Conservation (phyloP, 257 asterid species). For the Agastache rugosa region DNA sequence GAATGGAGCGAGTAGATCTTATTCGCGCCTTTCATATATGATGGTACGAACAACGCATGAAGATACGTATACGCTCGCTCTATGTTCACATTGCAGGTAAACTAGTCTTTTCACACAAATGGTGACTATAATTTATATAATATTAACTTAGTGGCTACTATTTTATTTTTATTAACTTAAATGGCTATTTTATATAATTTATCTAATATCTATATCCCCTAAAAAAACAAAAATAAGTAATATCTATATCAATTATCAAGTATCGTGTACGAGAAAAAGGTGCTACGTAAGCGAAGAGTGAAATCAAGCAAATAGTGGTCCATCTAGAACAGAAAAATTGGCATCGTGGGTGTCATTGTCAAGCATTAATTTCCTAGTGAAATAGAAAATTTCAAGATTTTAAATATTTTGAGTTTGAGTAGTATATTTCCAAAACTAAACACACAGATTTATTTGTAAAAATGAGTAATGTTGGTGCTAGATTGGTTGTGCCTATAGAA, state of each 20-base stretch:
- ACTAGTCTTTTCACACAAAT: too few relatives aligned
- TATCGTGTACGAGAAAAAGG: background rate
- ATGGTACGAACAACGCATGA: too few relatives aligned
- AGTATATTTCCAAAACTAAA: background rate
- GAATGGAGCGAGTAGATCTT: too few relatives aligned
- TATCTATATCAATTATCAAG: background rate
- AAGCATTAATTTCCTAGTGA: slow-evolving; percentile 8
- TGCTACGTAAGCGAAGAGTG: background rate
- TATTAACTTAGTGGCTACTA: too few relatives aligned
- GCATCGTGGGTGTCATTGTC: slow-evolving; percentile 18
- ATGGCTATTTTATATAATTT: too few relatives aligned
- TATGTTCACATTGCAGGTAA: too few relatives aligned
- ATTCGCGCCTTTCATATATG: too few relatives aligned
- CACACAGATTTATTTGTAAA: background rate
- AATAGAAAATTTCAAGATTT: background rate
- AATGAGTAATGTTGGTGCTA: slow-evolving; percentile 52
- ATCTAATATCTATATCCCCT: too few relatives aligned
- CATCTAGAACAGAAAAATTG: slow-evolving; percentile 20
- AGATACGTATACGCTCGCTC: too few relatives aligned
- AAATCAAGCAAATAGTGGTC: slow-evolving; percentile 32
- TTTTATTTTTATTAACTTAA: too few relatives aligned
- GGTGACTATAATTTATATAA: too few relatives aligned
- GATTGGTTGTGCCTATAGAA: slow-evolving; percentile 68
- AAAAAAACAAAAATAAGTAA: background rate
- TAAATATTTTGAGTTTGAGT: background rate